Evolutionary conservation across 306 rosid species (phyloP).

Genomic region (Canavalia ensiformis): DNA sequence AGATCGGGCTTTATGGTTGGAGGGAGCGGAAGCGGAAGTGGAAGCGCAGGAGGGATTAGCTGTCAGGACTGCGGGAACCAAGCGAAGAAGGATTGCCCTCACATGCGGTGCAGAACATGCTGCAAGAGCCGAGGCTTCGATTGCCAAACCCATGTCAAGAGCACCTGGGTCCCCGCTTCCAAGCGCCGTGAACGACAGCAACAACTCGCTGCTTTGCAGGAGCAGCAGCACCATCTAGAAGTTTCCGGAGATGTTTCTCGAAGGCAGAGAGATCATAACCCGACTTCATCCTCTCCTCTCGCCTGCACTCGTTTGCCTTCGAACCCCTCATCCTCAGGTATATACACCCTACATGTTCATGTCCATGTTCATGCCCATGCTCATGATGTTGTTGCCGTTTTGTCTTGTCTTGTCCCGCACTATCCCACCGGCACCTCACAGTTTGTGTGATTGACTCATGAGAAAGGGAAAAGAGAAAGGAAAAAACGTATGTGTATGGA

Average conservation of each 20-base stretch:
- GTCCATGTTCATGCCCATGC: too few relatives aligned
- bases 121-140: constrained; percentile 94
- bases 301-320: constrained; percentile 70
- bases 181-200: constrained; percentile 82
- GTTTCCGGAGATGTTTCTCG: constrained; percentile 54
- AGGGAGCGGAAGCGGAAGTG: constrained; percentile 50
- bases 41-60: constrained; percentile 60
- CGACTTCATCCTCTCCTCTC: constrained; percentile 51
- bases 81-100: constrained; percentile 91
- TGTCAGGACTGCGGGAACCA: constrained; percentile 99
- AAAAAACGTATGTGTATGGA: not conserved
- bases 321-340: constrained; percentile 63
- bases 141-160: constrained; percentile 84
- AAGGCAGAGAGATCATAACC: constrained; percentile 66
- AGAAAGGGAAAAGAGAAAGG: not conserved
- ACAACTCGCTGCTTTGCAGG: constrained; percentile 48
- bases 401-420: constrained; percentile 29
- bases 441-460: constrained; percentile 49
- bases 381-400: not conserved
- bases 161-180: constrained; percentile 97
- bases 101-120: constrained; percentile 90
- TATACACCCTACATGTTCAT: not conserved
- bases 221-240: constrained; percentile 37
- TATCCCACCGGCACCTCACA: constrained; percentile 18
- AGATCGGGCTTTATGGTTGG: constrained; percentile 64